Percentiles rank a stretch among this genome's conserved stretches.
Evolutionary conservation across 129 eudicot genomes (phyloP).

Genomic region (Saussurea involucrata): DNA sequence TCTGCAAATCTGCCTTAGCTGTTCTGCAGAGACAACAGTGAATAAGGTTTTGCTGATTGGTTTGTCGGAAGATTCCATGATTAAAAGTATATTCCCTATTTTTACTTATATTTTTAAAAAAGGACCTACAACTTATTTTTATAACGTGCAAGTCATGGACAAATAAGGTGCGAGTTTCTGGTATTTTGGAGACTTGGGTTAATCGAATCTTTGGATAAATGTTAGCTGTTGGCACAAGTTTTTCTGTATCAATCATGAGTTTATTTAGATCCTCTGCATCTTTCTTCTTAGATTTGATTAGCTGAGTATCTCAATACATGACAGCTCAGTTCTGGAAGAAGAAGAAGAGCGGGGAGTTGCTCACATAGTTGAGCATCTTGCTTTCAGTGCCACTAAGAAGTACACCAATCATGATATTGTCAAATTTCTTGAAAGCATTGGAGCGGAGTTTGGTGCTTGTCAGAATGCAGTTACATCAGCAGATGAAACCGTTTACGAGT

Average conservation of each 20-base stretch:
- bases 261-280: conserved; percentile 5
- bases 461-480: conserved; percentile 85
- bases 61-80: neutral
- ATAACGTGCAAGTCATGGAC: neutral
- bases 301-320: conserved; percentile 28
- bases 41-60: neutral
- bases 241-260: neutral
- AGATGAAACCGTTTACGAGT: conserved; percentile 90
- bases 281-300: conserved; percentile 9
- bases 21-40: neutral
- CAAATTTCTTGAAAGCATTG: conserved; percentile 91
- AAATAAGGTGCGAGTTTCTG: neutral
- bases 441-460: conserved; percentile 98
- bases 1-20: neutral
- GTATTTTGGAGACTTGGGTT: neutral
- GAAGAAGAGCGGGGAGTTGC: conserved; percentile 94
- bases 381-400: conserved; percentile 88
- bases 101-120: neutral
- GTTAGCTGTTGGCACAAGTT: neutral
- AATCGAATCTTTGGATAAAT: neutral
- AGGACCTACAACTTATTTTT: neutral
- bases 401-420: conserved; percentile 94
- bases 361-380: conserved; percentile 95
- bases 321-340: conserved; percentile 94
- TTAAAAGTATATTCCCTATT: neutral